Percentiles rank a stretch among this genome's conserved stretches.
Conservation (phyloP, 768 basidiomycete genomes). For the Pisolithus albus region DNA sequence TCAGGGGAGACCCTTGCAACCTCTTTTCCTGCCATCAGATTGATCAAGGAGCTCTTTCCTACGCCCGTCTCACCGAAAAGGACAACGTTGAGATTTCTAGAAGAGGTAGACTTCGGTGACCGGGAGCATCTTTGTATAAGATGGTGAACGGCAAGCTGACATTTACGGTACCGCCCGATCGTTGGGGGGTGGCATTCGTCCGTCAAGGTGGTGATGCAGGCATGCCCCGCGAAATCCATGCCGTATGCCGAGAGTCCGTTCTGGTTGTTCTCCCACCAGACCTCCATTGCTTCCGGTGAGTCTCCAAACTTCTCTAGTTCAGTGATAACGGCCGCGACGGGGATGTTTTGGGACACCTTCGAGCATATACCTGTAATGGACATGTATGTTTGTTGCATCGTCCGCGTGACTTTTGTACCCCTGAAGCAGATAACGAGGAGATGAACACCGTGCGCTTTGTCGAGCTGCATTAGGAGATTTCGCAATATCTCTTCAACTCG, state of each 20-base stretch:
- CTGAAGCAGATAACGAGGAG: conserved; percentile 24
- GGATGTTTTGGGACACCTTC: conserved; percentile 11
- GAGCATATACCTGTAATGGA: conserved; percentile 16
- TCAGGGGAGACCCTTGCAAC: conserved; percentile 19
- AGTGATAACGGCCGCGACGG: conserved; percentile 23
- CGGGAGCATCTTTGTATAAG: conserved; percentile 14
- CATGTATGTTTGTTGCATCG: conserved; percentile 24
- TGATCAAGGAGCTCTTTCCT: conserved; percentile 19
- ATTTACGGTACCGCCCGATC: conserved; percentile 14
- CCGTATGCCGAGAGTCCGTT: conserved; percentile 16
- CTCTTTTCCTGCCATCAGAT: conserved; percentile 21
- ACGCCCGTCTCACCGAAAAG: conserved; percentile 35
- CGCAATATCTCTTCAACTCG: conserved; percentile 20
- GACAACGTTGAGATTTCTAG: conserved; percentile 27
- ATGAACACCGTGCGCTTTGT: conserved; percentile 15
- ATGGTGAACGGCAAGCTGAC: conserved; percentile 13
- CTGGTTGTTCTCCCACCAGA: conserved; percentile 35
- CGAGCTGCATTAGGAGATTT: conserved; percentile 19
- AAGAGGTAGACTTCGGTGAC: conserved; percentile 9
- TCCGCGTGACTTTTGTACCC: conserved; percentile 18
- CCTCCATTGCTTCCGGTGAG: conserved; percentile 22
- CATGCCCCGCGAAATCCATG: conserved; percentile 32
- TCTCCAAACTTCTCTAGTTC: conserved; percentile 27
- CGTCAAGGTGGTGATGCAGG: conserved; percentile 32
- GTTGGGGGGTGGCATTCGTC: conserved; percentile 16